Evolutionary conservation across 257 asterid genomes (phyloP).

Genomic region (Fraxinus anomala): DNA sequence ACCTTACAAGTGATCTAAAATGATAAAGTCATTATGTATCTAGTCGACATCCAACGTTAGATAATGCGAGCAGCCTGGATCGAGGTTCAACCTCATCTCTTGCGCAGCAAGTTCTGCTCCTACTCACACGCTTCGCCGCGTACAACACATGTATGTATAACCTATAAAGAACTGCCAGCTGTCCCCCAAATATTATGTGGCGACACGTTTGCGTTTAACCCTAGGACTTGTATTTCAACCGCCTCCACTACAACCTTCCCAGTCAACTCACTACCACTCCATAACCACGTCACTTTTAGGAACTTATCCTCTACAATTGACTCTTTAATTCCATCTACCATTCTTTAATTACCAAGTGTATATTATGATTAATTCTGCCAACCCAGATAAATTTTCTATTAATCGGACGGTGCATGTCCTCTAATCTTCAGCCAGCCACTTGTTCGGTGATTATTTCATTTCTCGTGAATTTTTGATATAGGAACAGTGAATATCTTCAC

Average conservation of each 20-base stretch:
- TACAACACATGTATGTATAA: neutral
- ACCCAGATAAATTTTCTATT: neutral
- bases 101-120: conserved; percentile 26
- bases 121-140: neutral
- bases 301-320: conserved; percentile 23
- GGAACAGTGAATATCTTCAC: neutral
- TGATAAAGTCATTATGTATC: too few relatives aligned
- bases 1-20: too few relatives aligned
- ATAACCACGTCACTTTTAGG: conserved; percentile 26
- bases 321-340: neutral
- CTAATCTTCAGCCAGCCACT: conserved; percentile 29
- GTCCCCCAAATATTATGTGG: conserved; percentile 36
- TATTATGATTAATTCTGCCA: neutral
- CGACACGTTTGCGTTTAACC: conserved; percentile 42
- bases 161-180: neutral
- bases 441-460: conserved; percentile 19
- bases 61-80: neutral
- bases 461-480: conserved; percentile 15
- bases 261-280: conserved; percentile 19
- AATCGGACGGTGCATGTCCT: conserved; percentile 28
- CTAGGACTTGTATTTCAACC: neutral
- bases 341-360: conserved; percentile 10
- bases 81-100: neutral
- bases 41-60: too few relatives aligned
- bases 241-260: neutral